Conservation (phyloP, 139 green algal species). For the Chlorella sp. region DNA sequence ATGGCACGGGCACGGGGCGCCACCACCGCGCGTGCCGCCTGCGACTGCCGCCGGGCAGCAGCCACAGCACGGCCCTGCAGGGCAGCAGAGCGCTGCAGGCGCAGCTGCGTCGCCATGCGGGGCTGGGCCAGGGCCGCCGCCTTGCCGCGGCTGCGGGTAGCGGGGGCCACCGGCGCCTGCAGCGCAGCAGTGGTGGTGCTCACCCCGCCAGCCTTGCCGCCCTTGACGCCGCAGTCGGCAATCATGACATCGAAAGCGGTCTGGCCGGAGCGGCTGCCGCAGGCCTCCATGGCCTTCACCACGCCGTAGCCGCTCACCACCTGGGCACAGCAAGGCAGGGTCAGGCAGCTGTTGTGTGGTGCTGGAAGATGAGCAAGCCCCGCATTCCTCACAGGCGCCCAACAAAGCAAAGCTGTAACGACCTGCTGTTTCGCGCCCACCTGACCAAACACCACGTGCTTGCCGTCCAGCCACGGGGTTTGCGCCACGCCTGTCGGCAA, state of each 20-base stretch:
- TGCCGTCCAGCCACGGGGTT: conserved; percentile 36
- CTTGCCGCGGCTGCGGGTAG: not conserved
- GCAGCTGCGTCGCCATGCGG: not conserved
- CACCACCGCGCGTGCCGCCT: not conserved
- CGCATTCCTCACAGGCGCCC: no score
- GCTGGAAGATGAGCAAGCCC: no score
- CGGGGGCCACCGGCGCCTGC: not conserved
- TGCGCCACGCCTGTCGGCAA: no score
- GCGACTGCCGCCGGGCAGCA: not conserved
- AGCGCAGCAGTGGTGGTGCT: not conserved
- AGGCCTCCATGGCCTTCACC: conserved; percentile 86
- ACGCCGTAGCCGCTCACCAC: conserved; percentile 76
- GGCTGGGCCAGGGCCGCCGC: no score
- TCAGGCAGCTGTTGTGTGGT: no score
- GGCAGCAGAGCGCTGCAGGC: not conserved
- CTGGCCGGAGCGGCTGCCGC: conserved; percentile 71
- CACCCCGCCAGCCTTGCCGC: conserved; percentile 1
- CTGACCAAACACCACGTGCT: conserved; percentile 90
- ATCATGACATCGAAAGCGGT: conserved; percentile 55
- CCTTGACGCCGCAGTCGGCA: conserved; percentile 19
- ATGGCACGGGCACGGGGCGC: not conserved
- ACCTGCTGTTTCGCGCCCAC: conserved; percentile 47
- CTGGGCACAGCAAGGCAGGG: conserved; percentile 34
- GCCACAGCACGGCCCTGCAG: not conserved
- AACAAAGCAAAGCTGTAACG: no score